Evolutionary conservation across 352 stramenopile species (phyloP).

Genomic region (Globisporangium nodosum): DNA sequence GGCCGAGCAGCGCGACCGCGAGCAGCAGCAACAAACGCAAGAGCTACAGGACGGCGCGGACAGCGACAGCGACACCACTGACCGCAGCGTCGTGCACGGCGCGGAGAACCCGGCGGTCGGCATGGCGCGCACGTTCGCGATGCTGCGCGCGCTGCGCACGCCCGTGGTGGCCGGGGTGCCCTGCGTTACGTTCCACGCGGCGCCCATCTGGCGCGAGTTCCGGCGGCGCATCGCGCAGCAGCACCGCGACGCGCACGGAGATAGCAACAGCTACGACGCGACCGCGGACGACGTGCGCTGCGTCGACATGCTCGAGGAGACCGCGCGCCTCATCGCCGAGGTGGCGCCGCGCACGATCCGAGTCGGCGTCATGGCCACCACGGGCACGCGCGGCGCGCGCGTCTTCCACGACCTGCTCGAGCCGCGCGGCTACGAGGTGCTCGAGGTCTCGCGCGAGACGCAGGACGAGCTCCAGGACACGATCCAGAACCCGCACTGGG

Average conservation of each 20-base stretch:
- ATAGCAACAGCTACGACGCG: background rate
- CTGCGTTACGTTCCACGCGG: constrained; percentile 48
- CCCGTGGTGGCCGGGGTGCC: constrained; percentile 35
- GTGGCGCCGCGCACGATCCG: constrained; percentile 17
- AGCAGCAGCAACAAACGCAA: constrained; percentile 1
- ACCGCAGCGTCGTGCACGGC: background rate
- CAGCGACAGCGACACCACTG: background rate
- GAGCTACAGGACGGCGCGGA: background rate
- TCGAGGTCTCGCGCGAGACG: constrained; percentile 25
- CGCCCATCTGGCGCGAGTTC: constrained; percentile 40
- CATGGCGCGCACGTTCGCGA: constrained; percentile 45
- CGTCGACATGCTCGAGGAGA: constrained; percentile 44
- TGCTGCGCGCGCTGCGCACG: constrained; percentile 25
- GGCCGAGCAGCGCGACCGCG: background rate
- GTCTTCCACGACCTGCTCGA: constrained; percentile 41
- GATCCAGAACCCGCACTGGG: constrained; percentile 43
- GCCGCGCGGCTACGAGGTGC: constrained; percentile 27
- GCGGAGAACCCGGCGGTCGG: constrained; percentile 36
- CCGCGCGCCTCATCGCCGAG: constrained; percentile 23
- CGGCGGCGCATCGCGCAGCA: constrained; percentile 8
- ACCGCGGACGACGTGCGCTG: constrained; percentile 16
- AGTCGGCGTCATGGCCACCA: constrained; percentile 41
- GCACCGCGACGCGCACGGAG: background rate
- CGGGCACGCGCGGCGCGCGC: constrained; percentile 27
- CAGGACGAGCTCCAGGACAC: constrained; percentile 45